These are phyloP conservation scores for Aurinia saxatilis DNA, from an alignment of 345 rosid species.

Conservation along the genomic window DNA sequence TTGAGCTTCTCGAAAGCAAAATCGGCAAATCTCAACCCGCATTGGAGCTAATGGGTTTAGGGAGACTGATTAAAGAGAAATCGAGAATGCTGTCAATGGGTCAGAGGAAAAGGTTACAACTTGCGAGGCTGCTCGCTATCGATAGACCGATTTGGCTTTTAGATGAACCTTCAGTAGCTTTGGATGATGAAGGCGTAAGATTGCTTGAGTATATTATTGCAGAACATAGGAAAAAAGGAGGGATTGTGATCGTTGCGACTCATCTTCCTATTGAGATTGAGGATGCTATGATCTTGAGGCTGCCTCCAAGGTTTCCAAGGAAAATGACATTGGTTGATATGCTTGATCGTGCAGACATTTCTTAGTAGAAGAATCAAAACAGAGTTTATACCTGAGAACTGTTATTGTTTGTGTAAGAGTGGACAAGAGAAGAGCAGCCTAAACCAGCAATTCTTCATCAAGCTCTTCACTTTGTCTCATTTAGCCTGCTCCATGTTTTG, in stretches of 20 bases:
- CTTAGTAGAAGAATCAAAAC: conserved; percentile 12
- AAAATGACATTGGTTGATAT: conserved; percentile 72
- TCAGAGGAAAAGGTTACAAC: conserved; percentile 78
- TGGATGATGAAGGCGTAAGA: conserved; percentile 76
- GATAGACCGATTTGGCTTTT: conserved; percentile 89
- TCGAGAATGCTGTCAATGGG: conserved; percentile 90
- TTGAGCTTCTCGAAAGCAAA: conserved; percentile 72
- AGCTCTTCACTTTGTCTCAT: too few species aligned
- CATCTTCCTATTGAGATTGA: conserved; percentile 81
- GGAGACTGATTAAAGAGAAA: conserved; percentile 67
- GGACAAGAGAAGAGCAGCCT: too few species aligned
- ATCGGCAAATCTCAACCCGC: conserved; percentile 72
- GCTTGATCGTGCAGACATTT: conserved; percentile 64
- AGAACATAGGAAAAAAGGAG: conserved; percentile 70
- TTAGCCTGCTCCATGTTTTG: too few species aligned
- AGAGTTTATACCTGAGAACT: too few species aligned
- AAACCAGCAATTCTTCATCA: too few species aligned
- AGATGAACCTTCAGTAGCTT: conserved; percentile 82
- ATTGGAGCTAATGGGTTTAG: conserved; percentile 81
- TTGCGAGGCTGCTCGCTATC: conserved; percentile 71
- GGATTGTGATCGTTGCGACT: conserved; percentile 79
- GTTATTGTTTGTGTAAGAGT: too few species aligned
- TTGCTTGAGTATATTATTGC: conserved; percentile 64
- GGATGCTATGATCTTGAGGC: conserved; percentile 71
- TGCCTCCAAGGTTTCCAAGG: conserved; percentile 79